phyloP scores from a whole-genome alignment of 306 rosid species.

The Cucurbita pepo region DNA sequence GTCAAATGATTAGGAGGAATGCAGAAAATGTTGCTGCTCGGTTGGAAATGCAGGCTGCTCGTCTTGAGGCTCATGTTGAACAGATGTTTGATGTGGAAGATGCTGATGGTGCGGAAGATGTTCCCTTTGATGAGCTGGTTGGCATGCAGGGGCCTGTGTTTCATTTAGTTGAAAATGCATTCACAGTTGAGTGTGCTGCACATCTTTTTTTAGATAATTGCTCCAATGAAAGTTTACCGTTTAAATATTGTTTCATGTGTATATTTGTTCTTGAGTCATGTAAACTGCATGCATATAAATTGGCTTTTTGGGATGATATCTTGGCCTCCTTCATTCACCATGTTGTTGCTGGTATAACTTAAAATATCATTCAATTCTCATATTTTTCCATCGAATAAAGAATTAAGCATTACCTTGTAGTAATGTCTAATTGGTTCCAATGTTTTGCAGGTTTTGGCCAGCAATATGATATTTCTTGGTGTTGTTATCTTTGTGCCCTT shows the following conservation, averaged over 20 bases:
- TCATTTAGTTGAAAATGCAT: constrained; percentile 98
- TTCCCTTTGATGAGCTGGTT: constrained; percentile 96
- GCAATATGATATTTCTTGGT: constrained; percentile 99
- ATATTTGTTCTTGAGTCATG: neutral
- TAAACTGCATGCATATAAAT: neutral
- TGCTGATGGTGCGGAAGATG: constrained; percentile 99
- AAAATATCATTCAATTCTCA: neutral
- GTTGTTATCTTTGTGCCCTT: constrained; percentile 90
- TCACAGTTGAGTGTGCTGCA: constrained; percentile 51
- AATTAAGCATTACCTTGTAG: neutral
- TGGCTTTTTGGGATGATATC: neutral
- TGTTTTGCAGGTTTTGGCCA: constrained; percentile 74
- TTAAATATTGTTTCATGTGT: neutral
- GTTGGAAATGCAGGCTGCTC: constrained; percentile 99
- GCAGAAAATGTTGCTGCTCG: constrained; percentile 96
- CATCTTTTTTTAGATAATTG: neutral
- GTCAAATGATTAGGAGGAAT: constrained; percentile 81
- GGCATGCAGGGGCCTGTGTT: constrained; percentile 99
- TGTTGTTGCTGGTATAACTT: neutral
- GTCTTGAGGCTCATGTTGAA: constrained; percentile 96
- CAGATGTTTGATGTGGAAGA: constrained; percentile 99
- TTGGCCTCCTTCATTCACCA: neutral
- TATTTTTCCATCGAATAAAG: neutral
- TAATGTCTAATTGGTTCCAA: neutral
- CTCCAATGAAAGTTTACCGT: neutral